Evolutionary conservation across 352 stramenopile genomes (phyloP).

Genomic region (Phytophthora pluvialis): DNA sequence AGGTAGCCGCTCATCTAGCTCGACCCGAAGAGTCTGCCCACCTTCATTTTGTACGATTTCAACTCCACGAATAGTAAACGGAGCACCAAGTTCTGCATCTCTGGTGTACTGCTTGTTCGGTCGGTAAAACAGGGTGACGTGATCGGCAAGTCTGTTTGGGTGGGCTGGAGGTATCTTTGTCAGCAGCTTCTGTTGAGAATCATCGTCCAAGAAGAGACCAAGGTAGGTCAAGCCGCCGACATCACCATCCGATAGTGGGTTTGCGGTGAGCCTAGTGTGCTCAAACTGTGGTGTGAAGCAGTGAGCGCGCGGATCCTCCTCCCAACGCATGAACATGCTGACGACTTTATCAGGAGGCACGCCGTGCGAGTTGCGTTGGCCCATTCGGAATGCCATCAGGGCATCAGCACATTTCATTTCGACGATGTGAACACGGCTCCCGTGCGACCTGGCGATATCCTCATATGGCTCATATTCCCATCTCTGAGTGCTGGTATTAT

Average conservation of each 20-base stretch:
- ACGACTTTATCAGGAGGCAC: slow-evolving; percentile 66
- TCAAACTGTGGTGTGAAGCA: slow-evolving; percentile 58
- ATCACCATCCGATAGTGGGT: slow-evolving; percentile 56
- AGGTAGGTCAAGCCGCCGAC: slow-evolving; percentile 54
- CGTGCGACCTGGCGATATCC: slow-evolving; percentile 32
- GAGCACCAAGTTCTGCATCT: slow-evolving; percentile 48
- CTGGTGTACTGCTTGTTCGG: slow-evolving; percentile 62
- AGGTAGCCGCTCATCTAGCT: slow-evolving; percentile 43
- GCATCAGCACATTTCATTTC: slow-evolving; percentile 64
- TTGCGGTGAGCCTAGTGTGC: slow-evolving; percentile 43
- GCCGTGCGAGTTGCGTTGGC: slow-evolving; percentile 71
- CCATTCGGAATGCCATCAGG: slow-evolving; percentile 58
- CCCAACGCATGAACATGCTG: slow-evolving; percentile 75
- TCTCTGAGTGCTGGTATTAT: slow-evolving; percentile 75
- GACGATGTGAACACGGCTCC: slow-evolving; percentile 44
- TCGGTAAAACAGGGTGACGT: slow-evolving; percentile 73
- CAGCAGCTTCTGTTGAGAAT: slow-evolving; percentile 44
- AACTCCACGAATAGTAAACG: slow-evolving; percentile 39
- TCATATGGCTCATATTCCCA: slow-evolving; percentile 78
- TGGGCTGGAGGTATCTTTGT: slow-evolving; percentile 34
- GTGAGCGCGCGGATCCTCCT: slow-evolving; percentile 45
- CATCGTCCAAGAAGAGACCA: slow-evolving; percentile 57
- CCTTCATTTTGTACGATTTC: slow-evolving; percentile 52
- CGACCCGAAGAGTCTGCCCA: slow-evolving; percentile 60
- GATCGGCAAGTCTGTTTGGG: slow-evolving; percentile 54